Conservation (phyloP, 2,329 filamentous ascomycete species). For the Phyllosticta paracitricarpa region DNA sequence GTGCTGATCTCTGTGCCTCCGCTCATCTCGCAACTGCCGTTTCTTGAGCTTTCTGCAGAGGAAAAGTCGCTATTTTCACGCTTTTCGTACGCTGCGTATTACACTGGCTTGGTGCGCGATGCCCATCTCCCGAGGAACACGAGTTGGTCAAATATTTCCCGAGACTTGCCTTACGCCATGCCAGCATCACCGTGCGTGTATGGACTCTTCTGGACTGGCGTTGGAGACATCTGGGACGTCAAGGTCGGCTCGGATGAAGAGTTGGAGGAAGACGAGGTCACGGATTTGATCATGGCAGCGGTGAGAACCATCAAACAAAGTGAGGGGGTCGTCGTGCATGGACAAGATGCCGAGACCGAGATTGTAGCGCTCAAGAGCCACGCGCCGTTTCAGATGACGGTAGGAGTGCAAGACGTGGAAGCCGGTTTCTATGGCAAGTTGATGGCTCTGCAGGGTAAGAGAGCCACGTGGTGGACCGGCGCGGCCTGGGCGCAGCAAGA, state of each 20-base stretch:
- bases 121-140: slow-evolving; percentile 25
- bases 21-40: slow-evolving; percentile 18
- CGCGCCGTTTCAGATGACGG: slow-evolving; percentile 17
- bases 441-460: slow-evolving; percentile 17
- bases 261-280: background rate
- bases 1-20: slow-evolving; percentile 36
- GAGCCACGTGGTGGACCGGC: slow-evolving; percentile 20
- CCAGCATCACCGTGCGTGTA: slow-evolving; percentile 24
- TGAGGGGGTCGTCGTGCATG: background rate
- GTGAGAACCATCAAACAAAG: background rate
- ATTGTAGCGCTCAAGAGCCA: slow-evolving; percentile 17
- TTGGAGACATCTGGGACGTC: slow-evolving; percentile 13
- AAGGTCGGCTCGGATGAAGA: slow-evolving; percentile 13
- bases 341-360: background rate
- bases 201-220: slow-evolving; percentile 14
- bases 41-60: slow-evolving; percentile 25
- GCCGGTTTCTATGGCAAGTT: slow-evolving; percentile 19
- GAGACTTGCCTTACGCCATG: slow-evolving; percentile 19
- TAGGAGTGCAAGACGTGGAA: slow-evolving; percentile 16
- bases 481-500: slow-evolving; percentile 23
- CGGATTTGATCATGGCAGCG: background rate
- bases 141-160: slow-evolving; percentile 19
- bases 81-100: slow-evolving; percentile 31
- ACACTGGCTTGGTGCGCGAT: slow-evolving; percentile 28
- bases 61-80: slow-evolving; percentile 31